Evolutionary conservation across 2,329 filamentous ascomycete genomes (phyloP).

Genomic region (Pleurostoma richardsiae): DNA sequence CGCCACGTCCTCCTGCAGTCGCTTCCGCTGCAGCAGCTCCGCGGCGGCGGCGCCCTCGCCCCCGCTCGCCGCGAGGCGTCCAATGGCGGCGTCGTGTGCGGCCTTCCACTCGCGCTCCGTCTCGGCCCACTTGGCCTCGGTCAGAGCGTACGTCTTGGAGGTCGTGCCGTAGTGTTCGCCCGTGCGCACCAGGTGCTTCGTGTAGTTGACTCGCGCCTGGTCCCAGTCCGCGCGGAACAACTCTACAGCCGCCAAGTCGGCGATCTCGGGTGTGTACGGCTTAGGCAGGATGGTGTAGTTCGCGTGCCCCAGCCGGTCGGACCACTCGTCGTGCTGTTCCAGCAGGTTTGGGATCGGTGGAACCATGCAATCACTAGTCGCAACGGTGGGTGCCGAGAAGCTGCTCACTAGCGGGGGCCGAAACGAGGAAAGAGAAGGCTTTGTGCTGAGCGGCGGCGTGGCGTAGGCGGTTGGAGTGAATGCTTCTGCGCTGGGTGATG

Average conservation of each 20-base stretch:
- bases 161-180: slow-evolving; percentile 88
- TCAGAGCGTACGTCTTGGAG: slow-evolving; percentile 81
- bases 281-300: slow-evolving; percentile 85
- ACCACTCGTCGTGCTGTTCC: slow-evolving; percentile 75
- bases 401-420: slow-evolving; percentile 57
- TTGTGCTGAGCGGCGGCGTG: slow-evolving; percentile 71
- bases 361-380: slow-evolving; percentile 27
- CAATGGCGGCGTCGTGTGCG: slow-evolving; percentile 61
- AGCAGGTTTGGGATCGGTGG: slow-evolving; percentile 58
- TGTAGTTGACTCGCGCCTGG: slow-evolving; percentile 76
- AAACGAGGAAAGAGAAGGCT: slow-evolving; percentile 75
- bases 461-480: slow-evolving; percentile 35
- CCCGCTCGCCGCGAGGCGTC: slow-evolving; percentile 36
- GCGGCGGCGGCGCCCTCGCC: slow-evolving; percentile 12
- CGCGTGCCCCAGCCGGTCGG: slow-evolving; percentile 79
- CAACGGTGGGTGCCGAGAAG: slow-evolving; percentile 54
- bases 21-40: slow-evolving; percentile 26
- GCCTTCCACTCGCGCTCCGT: slow-evolving; percentile 71
- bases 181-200: slow-evolving; percentile 81
- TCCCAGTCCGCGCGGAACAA: slow-evolving; percentile 78
- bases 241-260: slow-evolving; percentile 52
- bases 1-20: slow-evolving; percentile 46
- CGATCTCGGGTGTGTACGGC: slow-evolving; percentile 66
- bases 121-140: slow-evolving; percentile 82
- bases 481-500: slow-evolving; percentile 37